Evolutionary conservation across 331 rosid species (phyloP).

Genomic region (Pyracantha coccinea): DNA sequence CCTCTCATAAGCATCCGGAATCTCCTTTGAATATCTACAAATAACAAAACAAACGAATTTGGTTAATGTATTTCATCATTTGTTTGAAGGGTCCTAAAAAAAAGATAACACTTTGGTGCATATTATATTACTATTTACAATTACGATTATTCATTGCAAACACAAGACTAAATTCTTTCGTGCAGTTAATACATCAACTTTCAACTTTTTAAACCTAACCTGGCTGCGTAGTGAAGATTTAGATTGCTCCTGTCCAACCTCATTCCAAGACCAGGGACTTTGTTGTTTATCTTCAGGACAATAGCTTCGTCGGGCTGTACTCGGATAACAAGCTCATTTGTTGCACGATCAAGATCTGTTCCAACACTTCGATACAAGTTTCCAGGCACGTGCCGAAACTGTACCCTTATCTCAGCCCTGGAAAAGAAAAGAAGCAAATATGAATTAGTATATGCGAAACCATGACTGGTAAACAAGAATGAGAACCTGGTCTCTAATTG

Average conservation of each 20-base stretch:
- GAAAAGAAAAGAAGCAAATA: neutral
- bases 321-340: constrained; percentile 86
- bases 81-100: neutral
- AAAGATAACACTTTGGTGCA: neutral
- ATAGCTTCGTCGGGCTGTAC: constrained; percentile 97
- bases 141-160: neutral
- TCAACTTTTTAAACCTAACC: constrained; percentile 23
- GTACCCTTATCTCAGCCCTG: constrained; percentile 93
- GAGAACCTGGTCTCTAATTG: neutral
- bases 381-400: constrained; percentile 92
- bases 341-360: constrained; percentile 61
- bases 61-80: neutral
- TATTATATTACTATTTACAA: neutral
- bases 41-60: neutral
- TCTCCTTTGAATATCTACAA: constrained; percentile 76
- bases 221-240: constrained; percentile 86
- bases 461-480: neutral
- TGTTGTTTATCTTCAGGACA: constrained; percentile 76
- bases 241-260: constrained; percentile 76
- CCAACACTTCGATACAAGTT: constrained; percentile 68
- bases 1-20: constrained; percentile 95
- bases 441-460: neutral
- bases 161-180: neutral
- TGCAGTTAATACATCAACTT: neutral
- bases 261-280: constrained; percentile 89